Percentiles rank a stretch among this genome's conserved stretches.
Evolutionary conservation across 2,329 filamentous ascomycete genomes (phyloP).

Genomic region (Claviceps humidiphila): DNA sequence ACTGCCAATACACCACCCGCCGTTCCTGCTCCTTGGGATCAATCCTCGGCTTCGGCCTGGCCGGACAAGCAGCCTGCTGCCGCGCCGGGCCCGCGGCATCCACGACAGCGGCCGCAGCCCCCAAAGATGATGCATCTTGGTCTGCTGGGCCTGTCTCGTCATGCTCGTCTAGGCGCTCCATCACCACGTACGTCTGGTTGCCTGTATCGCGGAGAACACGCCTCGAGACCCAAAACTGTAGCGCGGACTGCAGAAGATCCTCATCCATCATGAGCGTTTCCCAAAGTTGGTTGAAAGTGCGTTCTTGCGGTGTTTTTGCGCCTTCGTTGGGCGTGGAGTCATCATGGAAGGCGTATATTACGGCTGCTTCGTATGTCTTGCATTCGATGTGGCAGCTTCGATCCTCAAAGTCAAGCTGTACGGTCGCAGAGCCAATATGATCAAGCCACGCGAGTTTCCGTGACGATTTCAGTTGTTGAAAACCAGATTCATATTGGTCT

Average conservation of each 20-base stretch:
- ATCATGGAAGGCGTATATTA: constrained; percentile 70
- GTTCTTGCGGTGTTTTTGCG: constrained; percentile 17
- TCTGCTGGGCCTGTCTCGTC: constrained; percentile 14
- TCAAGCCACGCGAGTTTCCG: constrained; percentile 84
- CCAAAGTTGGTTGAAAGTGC: constrained; percentile 40
- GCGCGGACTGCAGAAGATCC: constrained; percentile 51
- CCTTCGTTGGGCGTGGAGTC: constrained; percentile 11
- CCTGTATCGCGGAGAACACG: constrained; percentile 46
- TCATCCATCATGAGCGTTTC: constrained; percentile 57
- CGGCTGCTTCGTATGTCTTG: constrained; percentile 72
- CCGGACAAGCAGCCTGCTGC: constrained; percentile 21
- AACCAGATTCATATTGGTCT: constrained; percentile 57
- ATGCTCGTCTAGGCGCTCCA: constrained; percentile 45
- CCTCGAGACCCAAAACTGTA: constrained; percentile 60
- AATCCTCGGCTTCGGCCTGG: constrained; percentile 36
- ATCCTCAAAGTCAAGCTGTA: constrained; percentile 75
- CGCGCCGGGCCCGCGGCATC: constrained; percentile 7
- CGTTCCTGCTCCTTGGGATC: constrained; percentile 51
- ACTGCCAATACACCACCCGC: constrained; percentile 68
- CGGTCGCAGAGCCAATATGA: constrained; percentile 63
- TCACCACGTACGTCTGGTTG: constrained; percentile 48
- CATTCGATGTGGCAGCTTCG: constrained; percentile 60
- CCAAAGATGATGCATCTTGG: constrained; percentile 16
- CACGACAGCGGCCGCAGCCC: constrained; percentile 2
- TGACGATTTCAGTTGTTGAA: constrained; percentile 66